Conservation (phyloP, 2,329 filamentous ascomycete genomes). For the Gaeumannomyces tritici region DNA sequence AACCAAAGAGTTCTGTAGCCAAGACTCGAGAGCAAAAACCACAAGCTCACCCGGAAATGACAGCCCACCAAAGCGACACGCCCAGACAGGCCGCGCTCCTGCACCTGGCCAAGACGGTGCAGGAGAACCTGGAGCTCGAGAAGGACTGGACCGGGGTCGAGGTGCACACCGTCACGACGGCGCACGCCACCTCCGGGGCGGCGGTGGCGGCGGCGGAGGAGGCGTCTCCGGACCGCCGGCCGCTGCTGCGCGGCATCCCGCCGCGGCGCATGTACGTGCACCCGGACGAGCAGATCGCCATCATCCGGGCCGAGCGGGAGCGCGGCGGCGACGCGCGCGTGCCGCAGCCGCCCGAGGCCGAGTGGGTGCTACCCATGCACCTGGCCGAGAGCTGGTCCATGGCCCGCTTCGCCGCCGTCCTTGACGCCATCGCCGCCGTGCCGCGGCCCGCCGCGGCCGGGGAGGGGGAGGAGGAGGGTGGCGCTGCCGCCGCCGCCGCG, state of each 20-base stretch:
- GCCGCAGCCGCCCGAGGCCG: conserved; percentile 45
- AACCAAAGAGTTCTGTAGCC: neutral
- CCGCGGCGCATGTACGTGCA: conserved; percentile 67
- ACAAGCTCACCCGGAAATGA: neutral
- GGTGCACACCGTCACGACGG: conserved; percentile 36
- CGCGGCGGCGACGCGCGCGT: conserved; percentile 34
- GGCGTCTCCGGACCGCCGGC: conserved; percentile 45
- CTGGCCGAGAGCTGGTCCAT: conserved; percentile 65
- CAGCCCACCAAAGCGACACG: conserved; percentile 8
- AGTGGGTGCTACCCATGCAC: conserved; percentile 71
- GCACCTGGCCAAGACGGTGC: conserved; percentile 48
- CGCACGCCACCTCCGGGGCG: conserved; percentile 18
- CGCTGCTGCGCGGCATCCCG: conserved; percentile 63
- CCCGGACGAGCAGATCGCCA: conserved; percentile 71
- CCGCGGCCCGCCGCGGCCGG: conserved; percentile 22
- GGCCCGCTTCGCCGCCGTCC: conserved; percentile 55
- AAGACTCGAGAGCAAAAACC: no score
- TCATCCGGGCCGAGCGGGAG: conserved; percentile 50
- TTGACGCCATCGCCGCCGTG: conserved; percentile 48
- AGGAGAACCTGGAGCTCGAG: conserved; percentile 64
- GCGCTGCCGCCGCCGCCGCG: conserved; percentile 2
- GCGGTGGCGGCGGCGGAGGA: no score
- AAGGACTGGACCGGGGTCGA: conserved; percentile 62
- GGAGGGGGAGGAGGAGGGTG: conserved; percentile 9
- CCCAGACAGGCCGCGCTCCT: conserved; percentile 8